Base-by-base conservation (phyloP, 768 basidiomycete species). In the Mycena maculata region DNA sequence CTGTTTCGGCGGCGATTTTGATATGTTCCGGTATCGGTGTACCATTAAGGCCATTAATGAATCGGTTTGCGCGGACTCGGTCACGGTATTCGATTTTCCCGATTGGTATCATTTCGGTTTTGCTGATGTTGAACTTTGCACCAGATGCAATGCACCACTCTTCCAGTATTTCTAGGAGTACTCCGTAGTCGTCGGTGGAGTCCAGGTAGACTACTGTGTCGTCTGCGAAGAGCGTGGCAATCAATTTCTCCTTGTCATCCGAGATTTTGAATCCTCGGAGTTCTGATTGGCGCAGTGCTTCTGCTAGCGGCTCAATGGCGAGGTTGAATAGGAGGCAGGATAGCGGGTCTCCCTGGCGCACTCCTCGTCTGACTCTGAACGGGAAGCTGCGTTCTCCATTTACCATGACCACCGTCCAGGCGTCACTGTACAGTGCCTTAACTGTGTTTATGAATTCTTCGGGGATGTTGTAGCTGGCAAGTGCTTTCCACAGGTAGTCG, bases 321-420 rank as follows among this genome's bases (percentile, higher is more conserved):
- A n/a, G n/a, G n/a, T n/a, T n/a, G n/a, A n/a, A n/a, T n/a, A n/a
- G n/a, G n/a, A n/a, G n/a, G n/a, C n/a, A n/a, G n/a, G n/a, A n/a
- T n/a, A n/a, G 59, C 0, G 76, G 75, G 67, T 78, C 76, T 3
- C 76, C 77, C 27, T 80, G 79, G 18, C 76, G 11, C 0, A 78
- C 77, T 0, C 78, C 77, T 20, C 76, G 56, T 1, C 44, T 71
- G 5, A 76, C 65, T n/a, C 27, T 48, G 53, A 68, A 75, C 1
- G 63, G 33, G 30, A 3, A n/a, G 36, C 72, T 75, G 12, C 67
- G 15, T 9, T 36, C 38, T 13, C 77, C 74, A n/a, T 78, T 78
- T 0, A 78, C 33, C 30, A 72, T 71, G n/a, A 78, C 66, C 2
- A 12, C 1, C 4, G 74, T 77, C 71, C 71, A 0, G 48, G 41